Conservation (phyloP, 164 flowering plant species). For the Vitis labrusca region DNA sequence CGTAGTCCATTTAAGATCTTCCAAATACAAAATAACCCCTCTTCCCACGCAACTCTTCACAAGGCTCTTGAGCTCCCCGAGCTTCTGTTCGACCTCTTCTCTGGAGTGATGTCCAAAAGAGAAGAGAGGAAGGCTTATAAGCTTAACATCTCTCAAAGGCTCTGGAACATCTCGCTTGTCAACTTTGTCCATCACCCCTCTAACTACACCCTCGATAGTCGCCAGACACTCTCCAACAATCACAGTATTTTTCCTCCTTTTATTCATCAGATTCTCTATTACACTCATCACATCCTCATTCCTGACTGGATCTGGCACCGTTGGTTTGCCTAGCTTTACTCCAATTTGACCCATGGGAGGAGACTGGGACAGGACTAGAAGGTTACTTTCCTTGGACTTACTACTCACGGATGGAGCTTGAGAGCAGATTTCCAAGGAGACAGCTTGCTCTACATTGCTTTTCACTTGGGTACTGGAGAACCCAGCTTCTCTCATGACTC, state of each 20-base stretch:
- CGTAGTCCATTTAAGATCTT: slow-evolving; percentile 83
- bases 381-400: slow-evolving; percentile 47
- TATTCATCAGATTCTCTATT: slow-evolving; percentile 51
- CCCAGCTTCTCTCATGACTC: slow-evolving; percentile 98
- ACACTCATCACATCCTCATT: slow-evolving; percentile 56
- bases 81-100: slow-evolving; percentile 63
- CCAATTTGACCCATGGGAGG: slow-evolving; percentile 15
- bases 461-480: slow-evolving; percentile 93
- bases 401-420: slow-evolving; percentile 23
- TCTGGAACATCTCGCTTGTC: slow-evolving; percentile 64
- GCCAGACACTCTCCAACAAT: slow-evolving; percentile 67
- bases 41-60: slow-evolving; percentile 40
- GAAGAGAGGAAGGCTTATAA: slow-evolving; percentile 49
- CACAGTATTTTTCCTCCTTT: slow-evolving; percentile 51
- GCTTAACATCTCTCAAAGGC: slow-evolving; percentile 49
- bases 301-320: slow-evolving; percentile 27
- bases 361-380: slow-evolving; percentile 27
- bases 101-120: slow-evolving; percentile 46
- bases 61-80: slow-evolving; percentile 58
- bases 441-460: slow-evolving; percentile 77
- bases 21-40: slow-evolving; percentile 73
- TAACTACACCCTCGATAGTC: slow-evolving; percentile 55
- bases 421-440: slow-evolving; percentile 58
- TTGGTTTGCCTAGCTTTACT: slow-evolving; percentile 18
- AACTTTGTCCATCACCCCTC: slow-evolving; percentile 57